Evolutionary conservation across 306 rosid genomes (phyloP), one percentile per base, ranked within the genome.

Genomic region (Nissolia schottii): DNA sequence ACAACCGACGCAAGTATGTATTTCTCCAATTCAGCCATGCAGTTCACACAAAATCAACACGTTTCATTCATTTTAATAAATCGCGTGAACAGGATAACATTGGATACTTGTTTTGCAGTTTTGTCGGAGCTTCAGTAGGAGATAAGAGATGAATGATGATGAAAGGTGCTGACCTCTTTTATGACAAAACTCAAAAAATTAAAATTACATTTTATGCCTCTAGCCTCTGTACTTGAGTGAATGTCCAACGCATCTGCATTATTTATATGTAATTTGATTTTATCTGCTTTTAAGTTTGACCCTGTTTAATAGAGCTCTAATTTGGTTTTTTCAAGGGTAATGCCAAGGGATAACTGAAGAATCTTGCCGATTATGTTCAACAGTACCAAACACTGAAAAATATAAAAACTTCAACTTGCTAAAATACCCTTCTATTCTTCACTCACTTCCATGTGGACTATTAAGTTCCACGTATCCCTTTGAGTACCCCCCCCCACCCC

Each of bases 401-500:
- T 50, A 10, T 12, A 24, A n/a, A n/a, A n/a, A n/a, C n/a, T 24
- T 5, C 58, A 55, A 55, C 61, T 23, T 24, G 19, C 19, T 13
- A 24, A 2, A 58, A 58, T 1, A 3, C 28, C 49, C 16, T 14
- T 40, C 13, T 6, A 19, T n/a, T 65, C 55, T n/a, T 23, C 14
- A 7, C 72, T 13, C 16, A 1, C 16, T 7, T 24, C 7, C 10
- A 15, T 11, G 64, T 56, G 64, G 64, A 54, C 38, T 3, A 1
- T 70, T 37, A 55, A 37, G 54, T 25, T 54, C 66, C 64, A 70
- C 66, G 40, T 54, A 68, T 31, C 62, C 48, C 12, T 66, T 66
- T 45, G 13, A 40, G 19, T n/a, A 40, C 38, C 38, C 38, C 18
- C 3, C 37, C 22, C 24, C 24, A 23, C 18, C 3, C 37, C 22